Base-by-base conservation (phyloP, 805 yeast species). In the Ogataea paraovalis region DNA sequence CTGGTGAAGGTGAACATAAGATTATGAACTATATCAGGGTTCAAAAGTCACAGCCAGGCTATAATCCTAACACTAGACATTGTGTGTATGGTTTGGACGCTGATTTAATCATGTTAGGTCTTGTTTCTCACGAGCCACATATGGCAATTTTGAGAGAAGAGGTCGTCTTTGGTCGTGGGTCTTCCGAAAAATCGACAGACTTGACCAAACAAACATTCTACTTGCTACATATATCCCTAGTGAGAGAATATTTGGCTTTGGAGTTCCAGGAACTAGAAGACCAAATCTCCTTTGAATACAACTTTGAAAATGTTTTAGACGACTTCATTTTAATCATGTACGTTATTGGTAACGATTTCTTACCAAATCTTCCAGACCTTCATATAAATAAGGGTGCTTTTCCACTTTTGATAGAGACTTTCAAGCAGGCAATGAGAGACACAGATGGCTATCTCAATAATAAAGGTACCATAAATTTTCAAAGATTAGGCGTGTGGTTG, bases 1-100 rank as follows among this genome's bases (percentile, higher is more conserved):
- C 98, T 3, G 98, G 98, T 57, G 98, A 92, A 73, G 98, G 98
- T 69, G 98, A 92, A 70, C 98, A 92, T 70, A 92, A 92, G 63
- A 90, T 92, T 56, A 92, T 91, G 97, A 88, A 88, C 58, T 89
- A 80, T 59, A 89, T 92, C 54, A 82, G 97, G 69, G 71, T 79
- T 39, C 76, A 82, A 68, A 85, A 87, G 64, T 78, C 91, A n/a
- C 84, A 82, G 59, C 75, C 79, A 0, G 82, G 73, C 43, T 87
- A 87, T 61, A 76, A 88, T 61, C 81, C 90, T 42, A 87, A 92
- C 64, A 75, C 85, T 16, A 83, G 96, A 65, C 98, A 92, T 63
- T 92, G 97, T 74, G 80, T 92, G 43, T 92, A 92, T 65, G 98
- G 98, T 45, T 75, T 92, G 60, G 98, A 92, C 71, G 98, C 98